Percentiles rank a stretch among this genome's conserved stretches.
These are phyloP conservation scores for Kodamaea leandrae DNA, from an alignment of 805 yeast genomes.

Conservation along the genomic window DNA sequence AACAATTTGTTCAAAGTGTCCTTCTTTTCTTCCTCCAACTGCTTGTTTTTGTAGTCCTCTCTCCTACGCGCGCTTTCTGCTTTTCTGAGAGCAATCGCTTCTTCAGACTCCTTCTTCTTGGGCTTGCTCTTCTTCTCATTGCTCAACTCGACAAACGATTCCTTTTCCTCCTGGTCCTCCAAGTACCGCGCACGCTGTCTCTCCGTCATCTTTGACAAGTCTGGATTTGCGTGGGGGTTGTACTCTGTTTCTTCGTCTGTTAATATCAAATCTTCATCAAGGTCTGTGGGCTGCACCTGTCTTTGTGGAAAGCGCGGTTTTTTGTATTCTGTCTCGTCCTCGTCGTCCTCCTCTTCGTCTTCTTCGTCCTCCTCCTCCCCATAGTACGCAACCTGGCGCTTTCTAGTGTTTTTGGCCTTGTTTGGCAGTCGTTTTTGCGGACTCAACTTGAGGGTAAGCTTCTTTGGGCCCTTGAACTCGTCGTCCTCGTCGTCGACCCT, in stretches of 20 bases:
- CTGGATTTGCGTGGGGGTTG: constrained; percentile 40
- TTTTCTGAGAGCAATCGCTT: constrained; percentile 74
- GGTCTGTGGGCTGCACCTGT: constrained; percentile 26
- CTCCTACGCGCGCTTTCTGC: constrained; percentile 89
- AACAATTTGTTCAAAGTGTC: constrained; percentile 86
- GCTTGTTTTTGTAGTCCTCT: constrained; percentile 76
- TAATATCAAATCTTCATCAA: constrained; percentile 34
- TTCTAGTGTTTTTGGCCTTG: constrained; percentile 19
- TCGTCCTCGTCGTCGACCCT: constrained; percentile 27
- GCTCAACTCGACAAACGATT: constrained; percentile 28
- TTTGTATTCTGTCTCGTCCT: constrained; percentile 12
- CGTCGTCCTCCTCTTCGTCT: constrained; percentile 26
- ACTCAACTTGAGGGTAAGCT: constrained; percentile 9
- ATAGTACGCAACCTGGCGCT: constrained; percentile 37
- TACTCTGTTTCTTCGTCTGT: constrained; percentile 46
- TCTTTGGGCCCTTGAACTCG: constrained; percentile 14
- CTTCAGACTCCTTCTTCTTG: constrained; percentile 66
- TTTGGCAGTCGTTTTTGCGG: constrained; percentile 6
- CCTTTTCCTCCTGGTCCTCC: constrained; percentile 27
- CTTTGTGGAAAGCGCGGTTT: constrained; percentile 12
- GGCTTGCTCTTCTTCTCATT: constrained; percentile 40
- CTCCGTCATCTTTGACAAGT: constrained; percentile 51
- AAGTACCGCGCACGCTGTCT: constrained; percentile 49
- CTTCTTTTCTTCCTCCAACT: constrained; percentile 86
- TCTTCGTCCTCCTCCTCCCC: constrained; percentile 37